These are phyloP conservation scores for Xerocomus minutiporus DNA, from an alignment of 1,284 basidiomycete genomes.

Conservation along the genomic window DNA sequence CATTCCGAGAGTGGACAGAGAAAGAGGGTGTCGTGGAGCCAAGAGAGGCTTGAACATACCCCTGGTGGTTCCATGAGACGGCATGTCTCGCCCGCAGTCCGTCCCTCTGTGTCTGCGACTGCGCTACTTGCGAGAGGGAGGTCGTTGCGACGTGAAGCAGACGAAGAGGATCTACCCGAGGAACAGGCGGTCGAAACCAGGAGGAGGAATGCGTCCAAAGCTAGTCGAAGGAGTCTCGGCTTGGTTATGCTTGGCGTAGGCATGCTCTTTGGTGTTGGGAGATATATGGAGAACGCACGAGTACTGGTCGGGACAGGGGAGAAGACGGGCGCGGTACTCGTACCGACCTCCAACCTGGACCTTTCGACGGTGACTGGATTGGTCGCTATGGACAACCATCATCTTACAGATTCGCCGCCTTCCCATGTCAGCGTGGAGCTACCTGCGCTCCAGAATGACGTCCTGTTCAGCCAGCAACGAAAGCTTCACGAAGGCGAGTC, in stretches of 20 bases:
- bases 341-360: slow-evolving; percentile 23
- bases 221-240: slow-evolving; percentile 58
- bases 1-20: slow-evolving; percentile 60
- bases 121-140: slow-evolving; percentile 41
- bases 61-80: slow-evolving; percentile 39
- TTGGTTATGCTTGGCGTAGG: slow-evolving; percentile 73
- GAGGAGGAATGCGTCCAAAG: slow-evolving; percentile 47
- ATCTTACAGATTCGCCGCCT: background rate
- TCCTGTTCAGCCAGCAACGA: slow-evolving; percentile 21
- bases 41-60: slow-evolving; percentile 46
- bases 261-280: slow-evolving; percentile 63
- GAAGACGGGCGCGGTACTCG: slow-evolving; percentile 34
- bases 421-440: slow-evolving; percentile 19
- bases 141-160: slow-evolving; percentile 39
- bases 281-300: slow-evolving; percentile 36
- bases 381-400: slow-evolving; percentile 6
- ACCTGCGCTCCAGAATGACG: slow-evolving; percentile 14
- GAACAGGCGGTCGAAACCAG: slow-evolving; percentile 29
- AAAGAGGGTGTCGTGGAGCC: slow-evolving; percentile 65
- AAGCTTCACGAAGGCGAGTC: slow-evolving; percentile 33
- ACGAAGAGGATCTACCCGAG: slow-evolving; percentile 9
- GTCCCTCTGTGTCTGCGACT: slow-evolving; percentile 21
- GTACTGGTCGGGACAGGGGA: slow-evolving; percentile 23
- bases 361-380: slow-evolving; percentile 3
- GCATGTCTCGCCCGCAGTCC: slow-evolving; percentile 24